A percentile compares a stretch with the other conserved stretches of the same genome.
Evolutionary conservation across 2,329 filamentous ascomycete genomes (phyloP).

Genomic region (Neofusicoccum laricinum): DNA sequence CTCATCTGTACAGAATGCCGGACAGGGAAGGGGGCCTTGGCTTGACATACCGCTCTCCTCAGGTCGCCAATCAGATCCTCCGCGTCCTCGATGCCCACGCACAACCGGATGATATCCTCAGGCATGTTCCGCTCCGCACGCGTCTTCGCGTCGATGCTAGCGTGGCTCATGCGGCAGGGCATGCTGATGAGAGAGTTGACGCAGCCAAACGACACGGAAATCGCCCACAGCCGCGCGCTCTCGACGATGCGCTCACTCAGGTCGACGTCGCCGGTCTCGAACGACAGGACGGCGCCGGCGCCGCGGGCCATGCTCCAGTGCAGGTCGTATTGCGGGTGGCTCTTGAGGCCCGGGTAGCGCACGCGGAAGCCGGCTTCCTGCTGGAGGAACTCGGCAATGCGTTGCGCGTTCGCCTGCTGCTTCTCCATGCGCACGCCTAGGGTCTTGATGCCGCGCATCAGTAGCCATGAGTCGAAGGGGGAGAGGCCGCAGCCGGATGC

Average conservation of each 20-base stretch:
- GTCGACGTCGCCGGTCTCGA: slow-evolving; percentile 84
- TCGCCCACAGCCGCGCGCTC: slow-evolving; percentile 85
- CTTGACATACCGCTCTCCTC: slow-evolving; percentile 73
- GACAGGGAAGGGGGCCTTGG: neutral
- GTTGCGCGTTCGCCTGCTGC: slow-evolving; percentile 88
- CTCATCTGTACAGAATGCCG: neutral
- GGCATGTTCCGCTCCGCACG: slow-evolving; percentile 84
- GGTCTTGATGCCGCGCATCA: slow-evolving; percentile 95
- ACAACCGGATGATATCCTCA: slow-evolving; percentile 92
- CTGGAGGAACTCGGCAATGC: slow-evolving; percentile 90
- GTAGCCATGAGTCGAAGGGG: slow-evolving; percentile 92
- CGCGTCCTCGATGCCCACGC: slow-evolving; percentile 92
- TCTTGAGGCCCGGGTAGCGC: slow-evolving; percentile 88
- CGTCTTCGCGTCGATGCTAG: slow-evolving; percentile 95
- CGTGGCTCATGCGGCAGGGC: slow-evolving; percentile 99
- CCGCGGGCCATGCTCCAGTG: slow-evolving; percentile 95
- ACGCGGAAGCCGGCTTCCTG: slow-evolving; percentile 81
- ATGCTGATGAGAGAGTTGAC: slow-evolving; percentile 99
- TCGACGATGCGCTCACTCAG: slow-evolving; percentile 93
- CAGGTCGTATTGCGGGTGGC: slow-evolving; percentile 92
- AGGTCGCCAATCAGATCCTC: slow-evolving; percentile 92
- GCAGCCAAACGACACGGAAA: slow-evolving; percentile 95
- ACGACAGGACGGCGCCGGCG: slow-evolving; percentile 89
- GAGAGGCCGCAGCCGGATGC: slow-evolving; percentile 90
- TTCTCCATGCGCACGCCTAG: slow-evolving; percentile 98